phyloP scores from a whole-genome alignment of 441 rosid genomes.

The Corymbia calophylla region DNA sequence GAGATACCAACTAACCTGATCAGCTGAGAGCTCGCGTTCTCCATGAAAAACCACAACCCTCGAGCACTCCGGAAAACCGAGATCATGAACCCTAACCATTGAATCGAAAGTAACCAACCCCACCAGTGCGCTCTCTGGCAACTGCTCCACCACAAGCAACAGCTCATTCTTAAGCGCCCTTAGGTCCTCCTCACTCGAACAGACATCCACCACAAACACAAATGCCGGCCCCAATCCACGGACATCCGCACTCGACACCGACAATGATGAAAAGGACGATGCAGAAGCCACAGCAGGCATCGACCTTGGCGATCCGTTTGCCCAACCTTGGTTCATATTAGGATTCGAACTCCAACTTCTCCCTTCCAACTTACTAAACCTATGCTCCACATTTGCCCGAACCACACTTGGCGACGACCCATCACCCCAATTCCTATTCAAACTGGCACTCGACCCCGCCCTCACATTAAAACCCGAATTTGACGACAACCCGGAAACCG shows the following conservation, averaged over 20 bases:
- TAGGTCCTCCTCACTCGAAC: slow-evolving; percentile 61
- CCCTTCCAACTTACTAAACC: background rate
- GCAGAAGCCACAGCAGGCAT: slow-evolving; percentile 32
- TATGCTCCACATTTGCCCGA: background rate
- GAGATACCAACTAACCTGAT: slow-evolving; percentile 40
- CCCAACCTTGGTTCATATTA: slow-evolving; percentile 12
- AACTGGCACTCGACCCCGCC: background rate
- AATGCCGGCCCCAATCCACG: slow-evolving; percentile 59
- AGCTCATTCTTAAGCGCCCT: slow-evolving; percentile 63
- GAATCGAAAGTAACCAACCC: slow-evolving; percentile 71
- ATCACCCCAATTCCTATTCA: background rate
- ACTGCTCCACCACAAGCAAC: slow-evolving; percentile 60
- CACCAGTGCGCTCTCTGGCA: slow-evolving; percentile 70
- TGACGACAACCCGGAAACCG: background rate
- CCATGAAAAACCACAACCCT: slow-evolving; percentile 70
- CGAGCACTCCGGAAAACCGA: slow-evolving; percentile 63
- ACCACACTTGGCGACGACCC: background rate
- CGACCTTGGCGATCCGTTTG: slow-evolving; percentile 17
- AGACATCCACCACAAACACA: slow-evolving; percentile 75
- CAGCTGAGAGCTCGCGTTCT: slow-evolving; percentile 56
- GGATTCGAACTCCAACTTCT: background rate
- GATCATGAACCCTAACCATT: slow-evolving; percentile 78
- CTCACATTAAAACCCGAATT: background rate
- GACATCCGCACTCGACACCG: slow-evolving; percentile 13
- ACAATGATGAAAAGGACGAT: slow-evolving; percentile 27